Evolutionary conservation across 805 yeast species (phyloP), one percentile per base, ranked within the genome.

Genomic region (Tanozyma kutaoensis): DNA sequence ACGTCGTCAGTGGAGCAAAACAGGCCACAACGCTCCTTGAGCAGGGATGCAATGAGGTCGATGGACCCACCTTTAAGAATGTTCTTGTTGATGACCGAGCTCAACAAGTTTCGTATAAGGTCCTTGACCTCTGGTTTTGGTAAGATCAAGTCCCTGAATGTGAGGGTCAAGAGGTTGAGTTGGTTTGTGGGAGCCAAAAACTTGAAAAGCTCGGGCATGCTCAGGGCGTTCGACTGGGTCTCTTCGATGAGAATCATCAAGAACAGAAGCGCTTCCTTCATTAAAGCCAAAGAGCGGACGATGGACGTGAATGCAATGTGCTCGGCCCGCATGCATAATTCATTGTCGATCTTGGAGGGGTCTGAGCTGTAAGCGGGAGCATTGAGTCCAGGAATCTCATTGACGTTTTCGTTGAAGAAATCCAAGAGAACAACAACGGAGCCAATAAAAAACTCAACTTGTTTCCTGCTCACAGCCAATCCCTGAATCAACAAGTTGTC

Each of bases 1-100:
- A 91, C 95, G 51, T 91, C 98, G 38, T 79, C 82, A 11, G 93
- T 72, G 0, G 96, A 82, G 45, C 97, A 91, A 52, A 85, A 91
- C 0, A 94, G 74, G 1, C 94, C 93, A 59, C 98, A 91, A 33
- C 88, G 75, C 29, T 82, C 93, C 51, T 91, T 95, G 27, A 91
- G 58, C 2, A 86, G 73, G 20, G 76, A 73, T 1, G 96, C 93
- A 27, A 88, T 81, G 31, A 77, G 62, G 46, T 88, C 97, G 24
- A 91, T 88, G 1, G 94, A 79, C 4, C 82, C 88, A n/a, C 98
- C 97, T 37, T 80, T 72, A 21, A 81, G 65, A 31, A 91, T 85
- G 38, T 80, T 82, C 47, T 78, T 78, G 52, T 86, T 86, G 35
- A 91, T 85, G 20, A 91, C 73, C 1, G 95, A 79, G 2, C 93